phyloP scores from a whole-genome alignment of 345 rosid species.

The Brassica nigra region DNA sequence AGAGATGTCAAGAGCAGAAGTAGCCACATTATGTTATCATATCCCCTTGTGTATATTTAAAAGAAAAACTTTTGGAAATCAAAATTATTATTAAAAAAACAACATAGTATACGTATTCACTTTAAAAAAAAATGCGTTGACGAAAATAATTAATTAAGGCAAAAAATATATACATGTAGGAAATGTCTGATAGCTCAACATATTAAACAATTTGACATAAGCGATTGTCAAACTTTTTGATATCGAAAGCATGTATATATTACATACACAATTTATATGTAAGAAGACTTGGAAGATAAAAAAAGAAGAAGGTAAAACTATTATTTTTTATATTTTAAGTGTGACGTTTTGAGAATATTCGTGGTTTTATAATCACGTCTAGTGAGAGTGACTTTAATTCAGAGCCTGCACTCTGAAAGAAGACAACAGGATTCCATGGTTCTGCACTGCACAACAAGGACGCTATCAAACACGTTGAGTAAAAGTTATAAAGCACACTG shows the following conservation, averaged over 20 bases:
- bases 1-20: background rate
- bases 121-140: background rate
- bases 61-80: background rate
- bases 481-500: background rate
- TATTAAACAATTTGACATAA: slow-evolving; percentile 5
- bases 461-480: background rate
- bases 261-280: background rate
- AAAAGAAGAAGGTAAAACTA: background rate
- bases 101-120: background rate
- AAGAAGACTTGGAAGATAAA: slow-evolving; percentile 9
- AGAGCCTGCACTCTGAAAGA: background rate
- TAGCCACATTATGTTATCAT: background rate
- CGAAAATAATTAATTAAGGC: background rate
- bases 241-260: slow-evolving; percentile 22
- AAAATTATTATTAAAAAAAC: background rate
- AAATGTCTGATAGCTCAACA: slow-evolving; percentile 24
- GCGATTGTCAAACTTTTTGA: slow-evolving; percentile 2
- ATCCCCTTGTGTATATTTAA: background rate
- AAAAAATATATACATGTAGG: background rate
- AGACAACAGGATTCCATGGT: slow-evolving; percentile 5
- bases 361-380: slow-evolving; percentile 23
- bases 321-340: background rate
- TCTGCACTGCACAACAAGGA: slow-evolving; percentile 2
- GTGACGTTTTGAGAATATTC: slow-evolving; percentile 22
- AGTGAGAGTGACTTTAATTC: background rate